These are phyloP conservation scores for Sporothrix brasiliensis DNA, from an alignment of 2,329 filamentous ascomycete genomes.

Conservation along the genomic window DNA sequence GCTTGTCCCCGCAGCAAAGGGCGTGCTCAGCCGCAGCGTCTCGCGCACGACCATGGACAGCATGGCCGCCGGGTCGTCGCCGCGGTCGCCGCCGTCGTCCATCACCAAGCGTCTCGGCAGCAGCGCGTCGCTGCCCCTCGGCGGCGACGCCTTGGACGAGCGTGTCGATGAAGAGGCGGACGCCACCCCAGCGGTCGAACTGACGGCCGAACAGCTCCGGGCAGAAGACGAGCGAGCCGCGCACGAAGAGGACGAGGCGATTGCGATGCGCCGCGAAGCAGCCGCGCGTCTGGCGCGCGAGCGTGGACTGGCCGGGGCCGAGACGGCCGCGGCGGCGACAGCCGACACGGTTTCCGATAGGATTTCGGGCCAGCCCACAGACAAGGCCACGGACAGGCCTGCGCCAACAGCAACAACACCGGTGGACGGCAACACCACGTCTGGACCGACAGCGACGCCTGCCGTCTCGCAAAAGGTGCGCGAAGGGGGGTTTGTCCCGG, in stretches of 20 bases:
- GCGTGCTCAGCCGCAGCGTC: conserved; percentile 53
- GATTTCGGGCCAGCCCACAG: too few relatives aligned
- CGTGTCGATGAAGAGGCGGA: conserved; percentile 15
- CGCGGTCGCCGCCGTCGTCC: conserved; percentile 53
- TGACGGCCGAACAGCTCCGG: conserved; percentile 56
- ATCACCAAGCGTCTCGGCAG: conserved; percentile 34
- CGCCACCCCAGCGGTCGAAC: conserved; percentile 42
- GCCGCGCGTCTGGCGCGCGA: conserved; percentile 56
- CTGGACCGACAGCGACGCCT: not conserved
- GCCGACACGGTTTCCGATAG: not conserved
- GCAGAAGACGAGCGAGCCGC: conserved; percentile 57
- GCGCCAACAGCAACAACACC: too few relatives aligned
- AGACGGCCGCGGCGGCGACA: not conserved
- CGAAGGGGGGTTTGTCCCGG: conserved; percentile 56
- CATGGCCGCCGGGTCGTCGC: conserved; percentile 45
- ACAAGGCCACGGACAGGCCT: not conserved
- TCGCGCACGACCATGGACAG: conserved; percentile 59
- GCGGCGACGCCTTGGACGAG: conserved; percentile 1
- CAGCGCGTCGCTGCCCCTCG: conserved; percentile 32
- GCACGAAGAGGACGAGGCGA: conserved; percentile 56
- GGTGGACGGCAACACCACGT: not conserved
- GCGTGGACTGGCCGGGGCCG: conserved; percentile 48
- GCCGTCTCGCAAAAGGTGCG: conserved; percentile 13
- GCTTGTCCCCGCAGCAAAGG: not conserved
- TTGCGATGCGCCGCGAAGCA: conserved; percentile 57